These are phyloP conservation scores for Phaeosphaeria sp. DNA, from an alignment of 2,329 filamentous ascomycete species.

Conservation along the genomic window DNA sequence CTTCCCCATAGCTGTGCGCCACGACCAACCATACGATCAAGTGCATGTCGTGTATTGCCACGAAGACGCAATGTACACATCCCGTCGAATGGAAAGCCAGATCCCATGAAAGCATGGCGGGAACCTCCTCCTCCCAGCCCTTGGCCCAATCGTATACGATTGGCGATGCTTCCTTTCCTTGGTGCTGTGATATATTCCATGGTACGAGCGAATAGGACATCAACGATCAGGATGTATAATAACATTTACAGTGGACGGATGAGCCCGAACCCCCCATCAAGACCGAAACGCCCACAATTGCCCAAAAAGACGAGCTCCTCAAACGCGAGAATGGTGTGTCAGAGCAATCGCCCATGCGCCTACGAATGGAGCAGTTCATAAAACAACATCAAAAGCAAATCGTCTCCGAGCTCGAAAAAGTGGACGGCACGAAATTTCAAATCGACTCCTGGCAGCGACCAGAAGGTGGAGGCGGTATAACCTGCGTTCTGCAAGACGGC, in stretches of 20 bases:
- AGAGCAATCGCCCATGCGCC: conserved; percentile 86
- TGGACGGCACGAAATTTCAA: conserved; percentile 84
- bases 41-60: conserved; percentile 17
- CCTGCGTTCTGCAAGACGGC: conserved; percentile 92
- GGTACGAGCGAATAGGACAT: conserved; percentile 49
- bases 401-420: conserved; percentile 77
- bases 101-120: conserved; percentile 43
- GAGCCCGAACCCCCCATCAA: conserved; percentile 40
- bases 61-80: conserved; percentile 28
- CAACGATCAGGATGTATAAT: neutral
- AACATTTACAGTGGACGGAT: conserved; percentile 36
- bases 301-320: conserved; percentile 80
- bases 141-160: conserved; percentile 50
- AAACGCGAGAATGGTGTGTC: conserved; percentile 80
- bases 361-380: conserved; percentile 97
- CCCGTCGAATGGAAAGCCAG: conserved; percentile 28
- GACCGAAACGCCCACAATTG: conserved; percentile 72
- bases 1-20: conserved; percentile 34
- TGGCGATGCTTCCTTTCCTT: conserved; percentile 58
- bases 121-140: conserved; percentile 43
- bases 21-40: conserved; percentile 25
- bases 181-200: conserved; percentile 65
- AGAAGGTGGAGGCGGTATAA: conserved; percentile 90
- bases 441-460: conserved; percentile 86
- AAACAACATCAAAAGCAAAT: conserved; percentile 91